phyloP scores from a whole-genome alignment of 345 rosid genomes.

The Gossypium sturtianum region DNA sequence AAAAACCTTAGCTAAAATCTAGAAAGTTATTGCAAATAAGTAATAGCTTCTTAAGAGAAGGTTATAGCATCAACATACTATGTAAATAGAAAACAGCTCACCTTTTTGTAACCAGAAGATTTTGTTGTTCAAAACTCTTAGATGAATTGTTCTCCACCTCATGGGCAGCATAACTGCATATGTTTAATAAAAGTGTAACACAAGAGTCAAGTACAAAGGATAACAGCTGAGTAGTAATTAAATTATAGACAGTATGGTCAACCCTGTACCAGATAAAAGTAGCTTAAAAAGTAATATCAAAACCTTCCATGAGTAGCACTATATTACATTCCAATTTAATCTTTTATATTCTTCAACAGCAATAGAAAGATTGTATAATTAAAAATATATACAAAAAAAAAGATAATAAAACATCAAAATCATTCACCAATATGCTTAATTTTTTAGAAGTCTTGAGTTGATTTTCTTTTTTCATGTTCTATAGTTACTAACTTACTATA shows the following conservation, averaged over 20 bases:
- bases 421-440: background rate
- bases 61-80: background rate
- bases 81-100: slow-evolving; percentile 12
- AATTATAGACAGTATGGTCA: background rate
- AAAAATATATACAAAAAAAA: too few species aligned
- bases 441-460: background rate
- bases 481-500: background rate
- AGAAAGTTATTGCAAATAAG: background rate
- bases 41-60: background rate
- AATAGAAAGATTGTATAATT: background rate
- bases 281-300: slow-evolving; percentile 4
- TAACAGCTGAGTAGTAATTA: background rate
- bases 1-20: background rate
- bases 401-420: background rate
- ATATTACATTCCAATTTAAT: background rate
- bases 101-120: slow-evolving; percentile 57
- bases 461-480: background rate
- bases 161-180: slow-evolving; percentile 43
- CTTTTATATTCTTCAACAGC: background rate
- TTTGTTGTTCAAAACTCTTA: slow-evolving; percentile 36
- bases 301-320: background rate
- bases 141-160: slow-evolving; percentile 48
- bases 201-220: background rate
- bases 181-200: slow-evolving; percentile 6
- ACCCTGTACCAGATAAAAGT: background rate